Percentiles rank a stretch among this genome's conserved stretches.
phyloP scores from a whole-genome alignment of 176 grass and related monocot genomes.

The Raddia guianensis region DNA sequence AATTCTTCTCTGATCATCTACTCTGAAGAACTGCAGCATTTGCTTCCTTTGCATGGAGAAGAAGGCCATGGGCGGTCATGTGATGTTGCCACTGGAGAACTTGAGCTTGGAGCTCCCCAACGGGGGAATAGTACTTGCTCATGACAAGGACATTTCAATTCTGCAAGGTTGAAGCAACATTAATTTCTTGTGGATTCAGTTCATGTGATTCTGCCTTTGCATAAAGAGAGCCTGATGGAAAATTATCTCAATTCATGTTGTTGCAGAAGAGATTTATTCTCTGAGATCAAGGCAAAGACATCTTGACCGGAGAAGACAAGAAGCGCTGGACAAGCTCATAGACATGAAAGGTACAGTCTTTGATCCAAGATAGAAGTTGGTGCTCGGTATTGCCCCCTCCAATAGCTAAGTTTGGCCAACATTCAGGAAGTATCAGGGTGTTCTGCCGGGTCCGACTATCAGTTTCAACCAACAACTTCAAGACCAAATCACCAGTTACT shows the following conservation, averaged over 20 bases:
- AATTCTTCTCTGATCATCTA: conserved; percentile 30
- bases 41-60: conserved; percentile 30
- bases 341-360: conserved; percentile 78
- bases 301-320: conserved; percentile 61
- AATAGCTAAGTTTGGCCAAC: conserved; percentile 34
- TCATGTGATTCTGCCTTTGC: conserved; percentile 6
- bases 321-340: conserved; percentile 71
- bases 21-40: conserved; percentile 12
- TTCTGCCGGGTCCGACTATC: conserved; percentile 72
- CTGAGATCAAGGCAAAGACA: conserved; percentile 50
- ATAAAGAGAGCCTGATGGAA: neutral
- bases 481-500: conserved; percentile 41
- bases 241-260: conserved; percentile 20
- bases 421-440: conserved; percentile 91
- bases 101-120: conserved; percentile 45
- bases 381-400: neutral
- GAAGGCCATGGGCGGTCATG: conserved; percentile 19
- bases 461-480: conserved; percentile 40
- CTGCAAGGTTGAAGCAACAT: conserved; percentile 50
- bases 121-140: conserved; percentile 32
- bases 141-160: conserved; percentile 49
- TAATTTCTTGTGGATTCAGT: neutral
- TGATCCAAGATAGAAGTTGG: conserved; percentile 15
- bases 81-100: conserved; percentile 47
- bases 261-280: conserved; percentile 66